These are phyloP conservation scores for Trichoderma atroviride DNA, from an alignment of 2,329 filamentous ascomycete genomes.

Conservation along the genomic window DNA sequence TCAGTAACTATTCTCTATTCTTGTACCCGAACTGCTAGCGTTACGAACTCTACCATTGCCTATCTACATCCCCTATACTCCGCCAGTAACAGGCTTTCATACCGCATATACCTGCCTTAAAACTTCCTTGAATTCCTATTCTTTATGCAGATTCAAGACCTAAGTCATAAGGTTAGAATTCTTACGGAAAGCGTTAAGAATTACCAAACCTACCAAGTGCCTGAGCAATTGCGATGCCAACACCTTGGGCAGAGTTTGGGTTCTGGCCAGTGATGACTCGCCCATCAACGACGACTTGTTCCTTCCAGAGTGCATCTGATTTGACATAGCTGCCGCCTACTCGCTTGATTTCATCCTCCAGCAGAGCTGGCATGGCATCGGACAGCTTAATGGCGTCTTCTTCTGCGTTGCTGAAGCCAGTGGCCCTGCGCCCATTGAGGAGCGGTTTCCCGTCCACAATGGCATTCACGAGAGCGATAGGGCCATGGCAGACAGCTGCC, in stretches of 20 bases:
- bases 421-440: slow-evolving; percentile 59
- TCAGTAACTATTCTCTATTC: no score
- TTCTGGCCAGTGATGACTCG: slow-evolving; percentile 56
- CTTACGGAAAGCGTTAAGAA: neutral
- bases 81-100: neutral
- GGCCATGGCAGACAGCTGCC: slow-evolving; percentile 69
- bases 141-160: neutral
- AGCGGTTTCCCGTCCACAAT: slow-evolving; percentile 57
- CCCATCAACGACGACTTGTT: slow-evolving; percentile 50
- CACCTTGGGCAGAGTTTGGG: slow-evolving; percentile 48
- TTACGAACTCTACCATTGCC: neutral
- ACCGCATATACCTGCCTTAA: neutral
- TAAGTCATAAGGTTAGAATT: neutral
- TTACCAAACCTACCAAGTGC: neutral
- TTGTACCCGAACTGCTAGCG: no score
- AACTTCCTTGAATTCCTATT: neutral
- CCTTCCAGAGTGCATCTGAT: slow-evolving; percentile 49
- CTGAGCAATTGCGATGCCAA: slow-evolving; percentile 44
- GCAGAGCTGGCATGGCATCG: slow-evolving; percentile 33
- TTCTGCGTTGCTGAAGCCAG: slow-evolving; percentile 64
- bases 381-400: slow-evolving; percentile 37
- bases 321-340: slow-evolving; percentile 56
- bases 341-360: slow-evolving; percentile 52
- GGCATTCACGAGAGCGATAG: slow-evolving; percentile 63
- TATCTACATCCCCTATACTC: neutral